These are phyloP conservation scores for Salix brachista DNA, from an alignment of 345 rosid species.

Conservation along the genomic window DNA sequence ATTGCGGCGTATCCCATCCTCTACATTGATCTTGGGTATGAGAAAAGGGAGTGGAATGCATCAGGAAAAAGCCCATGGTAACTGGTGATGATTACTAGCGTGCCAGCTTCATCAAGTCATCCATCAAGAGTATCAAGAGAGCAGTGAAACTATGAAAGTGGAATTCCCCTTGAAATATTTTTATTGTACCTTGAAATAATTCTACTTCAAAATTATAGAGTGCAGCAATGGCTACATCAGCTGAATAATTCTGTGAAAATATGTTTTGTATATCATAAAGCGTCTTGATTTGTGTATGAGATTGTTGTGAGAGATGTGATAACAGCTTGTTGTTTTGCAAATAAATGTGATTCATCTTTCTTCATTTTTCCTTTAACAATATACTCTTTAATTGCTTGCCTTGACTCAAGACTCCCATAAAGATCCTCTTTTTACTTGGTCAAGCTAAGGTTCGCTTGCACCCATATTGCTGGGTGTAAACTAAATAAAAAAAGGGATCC, in stretches of 20 bases:
- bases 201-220: constrained; percentile 2
- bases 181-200: constrained; percentile 1
- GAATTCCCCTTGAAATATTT: not conserved
- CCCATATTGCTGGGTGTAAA: not conserved
- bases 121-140: constrained; percentile 68
- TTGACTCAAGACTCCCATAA: not conserved
- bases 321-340: constrained; percentile 50
- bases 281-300: not conserved
- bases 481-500: not conserved
- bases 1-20: constrained; percentile 76
- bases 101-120: constrained; percentile 65
- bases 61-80: constrained; percentile 70
- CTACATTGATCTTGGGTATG: constrained; percentile 71
- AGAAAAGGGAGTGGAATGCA: constrained; percentile 81
- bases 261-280: not conserved
- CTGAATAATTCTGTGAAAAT: constrained; percentile 29
- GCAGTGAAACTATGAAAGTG: constrained; percentile 45
- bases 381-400: not conserved
- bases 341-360: not conserved
- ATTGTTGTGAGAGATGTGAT: constrained; percentile 24
- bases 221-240: constrained; percentile 12
- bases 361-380: not conserved
- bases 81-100: constrained; percentile 47
- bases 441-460: too few species aligned
- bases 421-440: not conserved